These are phyloP conservation scores for Pseudocercospora eumusae DNA, from an alignment of 2,329 filamentous ascomycete species.

Conservation along the genomic window DNA sequence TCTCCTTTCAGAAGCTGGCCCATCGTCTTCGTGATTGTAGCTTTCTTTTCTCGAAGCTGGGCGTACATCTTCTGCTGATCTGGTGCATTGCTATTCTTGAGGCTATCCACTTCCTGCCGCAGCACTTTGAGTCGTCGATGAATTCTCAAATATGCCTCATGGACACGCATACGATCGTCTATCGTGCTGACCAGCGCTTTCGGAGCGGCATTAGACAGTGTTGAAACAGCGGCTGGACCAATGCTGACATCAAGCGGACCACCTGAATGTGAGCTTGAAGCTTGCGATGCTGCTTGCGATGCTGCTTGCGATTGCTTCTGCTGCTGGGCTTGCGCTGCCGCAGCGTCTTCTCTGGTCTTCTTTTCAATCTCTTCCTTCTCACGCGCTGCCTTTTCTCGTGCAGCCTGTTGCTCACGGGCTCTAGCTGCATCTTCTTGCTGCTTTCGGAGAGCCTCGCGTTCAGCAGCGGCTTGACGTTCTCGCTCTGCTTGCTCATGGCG, in stretches of 20 bases:
- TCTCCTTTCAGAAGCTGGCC: conserved; percentile 50
- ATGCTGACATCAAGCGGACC: conserved; percentile 6
- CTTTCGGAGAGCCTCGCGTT: conserved; percentile 10
- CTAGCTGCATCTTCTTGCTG: conserved; percentile 10
- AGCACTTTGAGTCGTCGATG: conserved; percentile 60
- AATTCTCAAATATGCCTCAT: conserved; percentile 22
- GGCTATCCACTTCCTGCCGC: conserved; percentile 55
- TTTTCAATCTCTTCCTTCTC: conserved; percentile 10
- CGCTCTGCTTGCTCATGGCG: conserved; percentile 17
- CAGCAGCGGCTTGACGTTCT: conserved; percentile 9
- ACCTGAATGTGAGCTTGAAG: neutral
- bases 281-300: conserved; percentile 9
- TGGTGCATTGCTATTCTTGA: conserved; percentile 45
- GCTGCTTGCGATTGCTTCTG: conserved; percentile 11
- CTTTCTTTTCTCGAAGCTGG: conserved; percentile 52
- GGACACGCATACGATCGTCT: conserved; percentile 16
- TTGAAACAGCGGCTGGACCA: neutral
- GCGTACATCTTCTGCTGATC: conserved; percentile 34
- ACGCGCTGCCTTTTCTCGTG: conserved; percentile 10
- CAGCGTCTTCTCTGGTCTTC: conserved; percentile 16
- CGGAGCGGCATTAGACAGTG: neutral
- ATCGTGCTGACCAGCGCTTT: conserved; percentile 13
- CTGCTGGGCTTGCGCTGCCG: conserved; percentile 15
- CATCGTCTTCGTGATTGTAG: conserved; percentile 64
- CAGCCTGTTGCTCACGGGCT: conserved; percentile 8